A percentile compares a stretch with the other conserved stretches of the same genome.
phyloP scores from a whole-genome alignment of 1,139 yeast species.

The Arxiozyma heterogenica region DNA sequence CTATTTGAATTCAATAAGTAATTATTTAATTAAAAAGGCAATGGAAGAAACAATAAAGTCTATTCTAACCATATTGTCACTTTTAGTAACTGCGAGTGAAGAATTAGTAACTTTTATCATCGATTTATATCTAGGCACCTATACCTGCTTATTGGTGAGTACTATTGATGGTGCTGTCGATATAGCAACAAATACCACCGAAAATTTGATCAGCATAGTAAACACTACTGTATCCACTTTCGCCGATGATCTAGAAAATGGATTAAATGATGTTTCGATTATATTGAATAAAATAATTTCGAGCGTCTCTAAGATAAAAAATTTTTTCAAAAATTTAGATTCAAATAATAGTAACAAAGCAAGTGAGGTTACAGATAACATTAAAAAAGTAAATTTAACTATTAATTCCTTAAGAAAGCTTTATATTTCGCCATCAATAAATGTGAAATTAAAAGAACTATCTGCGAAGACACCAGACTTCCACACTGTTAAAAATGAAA shows the following conservation, averaged over 20 bases:
- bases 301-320: conserved; percentile 39
- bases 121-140: conserved; percentile 73
- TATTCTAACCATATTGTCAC: conserved; percentile 33
- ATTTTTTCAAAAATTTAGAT: conserved; percentile 45
- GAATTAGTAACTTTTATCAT: conserved; percentile 54
- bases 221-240: conserved; percentile 49
- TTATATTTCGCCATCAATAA: conserved; percentile 53
- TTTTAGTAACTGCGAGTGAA: conserved; percentile 49
- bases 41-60: conserved; percentile 42
- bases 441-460: conserved; percentile 42
- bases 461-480: conserved; percentile 48
- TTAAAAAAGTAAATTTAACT: conserved; percentile 48
- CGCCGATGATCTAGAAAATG: conserved; percentile 53
- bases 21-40: conserved; percentile 39
- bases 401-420: conserved; percentile 47
- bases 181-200: conserved; percentile 67
- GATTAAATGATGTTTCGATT: conserved; percentile 45
- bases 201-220: conserved; percentile 47
- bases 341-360: conserved; percentile 29
- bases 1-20: conserved; percentile 46
- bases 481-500: conserved; percentile 43
- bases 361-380: conserved; percentile 14
- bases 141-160: conserved; percentile 70
- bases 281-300: conserved; percentile 44
- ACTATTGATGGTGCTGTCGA: conserved; percentile 64